These are phyloP conservation scores for Bauhinia variegata DNA, from an alignment of 306 rosid species.

Conservation along the genomic window DNA sequence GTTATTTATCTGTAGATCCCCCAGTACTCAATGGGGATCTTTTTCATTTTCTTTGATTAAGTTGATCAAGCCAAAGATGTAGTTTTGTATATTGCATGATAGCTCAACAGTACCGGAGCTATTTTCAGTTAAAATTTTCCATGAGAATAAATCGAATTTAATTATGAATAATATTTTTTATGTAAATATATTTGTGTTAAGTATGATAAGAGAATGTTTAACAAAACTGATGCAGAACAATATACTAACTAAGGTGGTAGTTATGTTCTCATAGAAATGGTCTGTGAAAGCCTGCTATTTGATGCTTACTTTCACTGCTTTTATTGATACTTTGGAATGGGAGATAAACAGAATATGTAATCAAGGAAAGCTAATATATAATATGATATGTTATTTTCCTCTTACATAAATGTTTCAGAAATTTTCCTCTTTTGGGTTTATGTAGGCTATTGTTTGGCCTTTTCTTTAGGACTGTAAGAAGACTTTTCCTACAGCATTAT, in stretches of 20 bases:
- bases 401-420: not conserved
- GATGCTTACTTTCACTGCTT: not conserved
- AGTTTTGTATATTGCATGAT: too few relatives aligned
- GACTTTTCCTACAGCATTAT: conserved; percentile 81
- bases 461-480: conserved; percentile 74
- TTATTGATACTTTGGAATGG: not conserved
- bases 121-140: too few relatives aligned
- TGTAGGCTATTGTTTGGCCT: not conserved
- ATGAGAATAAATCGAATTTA: not conserved
- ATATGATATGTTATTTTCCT: not conserved
- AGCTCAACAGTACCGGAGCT: not conserved
- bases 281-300: not conserved
- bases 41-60: too few relatives aligned
- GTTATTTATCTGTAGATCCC: too few relatives aligned
- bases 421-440: not conserved
- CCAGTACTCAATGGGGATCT: not conserved
- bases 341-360: not conserved
- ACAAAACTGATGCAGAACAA: too few relatives aligned
- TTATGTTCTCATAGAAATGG: too few relatives aligned
- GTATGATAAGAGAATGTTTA: not conserved
- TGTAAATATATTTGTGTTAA: too few relatives aligned
- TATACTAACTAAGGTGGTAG: too few relatives aligned
- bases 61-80: not conserved
- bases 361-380: not conserved
- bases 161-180: not conserved